Evolutionary conservation across 164 flowering plant species (phyloP), one percentile per base, ranked within the genome.

Genomic region (Vitis amurensis): DNA sequence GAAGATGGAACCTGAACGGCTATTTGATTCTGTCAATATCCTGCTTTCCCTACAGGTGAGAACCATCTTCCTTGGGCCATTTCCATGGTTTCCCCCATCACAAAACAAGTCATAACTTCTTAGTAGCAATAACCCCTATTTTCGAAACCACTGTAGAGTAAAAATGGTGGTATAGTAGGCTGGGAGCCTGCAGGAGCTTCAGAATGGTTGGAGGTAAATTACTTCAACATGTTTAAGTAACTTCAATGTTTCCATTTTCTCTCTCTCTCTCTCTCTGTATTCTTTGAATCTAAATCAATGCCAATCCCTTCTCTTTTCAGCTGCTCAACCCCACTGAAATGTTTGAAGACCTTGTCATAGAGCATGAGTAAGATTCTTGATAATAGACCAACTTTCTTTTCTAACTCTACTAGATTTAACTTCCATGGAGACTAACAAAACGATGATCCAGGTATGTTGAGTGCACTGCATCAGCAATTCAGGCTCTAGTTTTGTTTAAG

Each of bases 1-100:
- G 66, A 75, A 74, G 63, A 59, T 85, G 63, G 81, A 81, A 30
- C 73, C 82, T 19, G 70, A 82, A 64, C 64, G 76, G 7, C 50
- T 87, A 0, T 86, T 74, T 61, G 88, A 87, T 12, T 68, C 87
- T 16, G 85, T 88, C 15, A 84, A 86, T 65, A 11, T 87, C 53
- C 49, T 87, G 2, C 73, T 87, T 16, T 82, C 78, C 8, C 50
- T 85, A 12, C 91, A 87, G 76, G 88, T 84, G 59, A 65, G 64
- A 27, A 31, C 0, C 17, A 30, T 5, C 14, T 37, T 62, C 17
- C 12, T 19, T 11, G 15, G 50, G 23, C 23, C 23, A 23, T 23
- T 23, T 23, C 23, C 1, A 23, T 23, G 23, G 23, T 23, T 23
- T 1, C 0, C 23, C 23, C 23, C 23, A 23, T 23, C 23, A 23